Evolutionary conservation across 2,329 filamentous ascomycete genomes (phyloP).

Genomic region (Fusarium coicis): DNA sequence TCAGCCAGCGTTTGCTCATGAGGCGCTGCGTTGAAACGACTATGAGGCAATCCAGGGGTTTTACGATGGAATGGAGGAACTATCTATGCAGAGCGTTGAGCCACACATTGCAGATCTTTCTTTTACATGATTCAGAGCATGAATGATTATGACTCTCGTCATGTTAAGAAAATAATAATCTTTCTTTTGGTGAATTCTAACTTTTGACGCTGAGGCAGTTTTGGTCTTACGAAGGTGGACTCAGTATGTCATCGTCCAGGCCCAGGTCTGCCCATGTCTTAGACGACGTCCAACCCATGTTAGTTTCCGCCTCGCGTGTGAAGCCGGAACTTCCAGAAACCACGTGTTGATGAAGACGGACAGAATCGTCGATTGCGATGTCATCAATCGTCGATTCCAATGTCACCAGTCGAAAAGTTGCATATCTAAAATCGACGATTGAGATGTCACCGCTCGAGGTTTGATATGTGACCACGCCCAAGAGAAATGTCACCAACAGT

Average conservation of each 20-base stretch:
- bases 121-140: slow-evolving; percentile 9
- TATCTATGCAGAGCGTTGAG: slow-evolving; percentile 26
- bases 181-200: not conserved
- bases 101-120: slow-evolving; percentile 19
- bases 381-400: not conserved
- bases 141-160: slow-evolving; percentile 4
- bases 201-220: not conserved
- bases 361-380: not conserved
- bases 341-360: not conserved
- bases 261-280: not conserved
- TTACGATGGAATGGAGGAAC: slow-evolving; percentile 14
- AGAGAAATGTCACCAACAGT: not conserved
- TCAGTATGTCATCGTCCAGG: not conserved
- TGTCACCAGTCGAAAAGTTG: not conserved
- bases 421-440: not conserved
- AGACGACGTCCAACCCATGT: not conserved
- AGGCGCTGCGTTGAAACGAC: slow-evolving; percentile 24
- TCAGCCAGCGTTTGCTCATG: not conserved
- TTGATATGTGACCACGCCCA: not conserved
- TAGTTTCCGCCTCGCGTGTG: not conserved
- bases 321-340: not conserved
- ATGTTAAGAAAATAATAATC: not conserved
- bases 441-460: not conserved
- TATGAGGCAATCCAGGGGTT: slow-evolving; percentile 1
- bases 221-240: not conserved